phyloP scores from a whole-genome alignment of 2,329 filamentous ascomycete genomes.

The Verticillium dahliae region DNA sequence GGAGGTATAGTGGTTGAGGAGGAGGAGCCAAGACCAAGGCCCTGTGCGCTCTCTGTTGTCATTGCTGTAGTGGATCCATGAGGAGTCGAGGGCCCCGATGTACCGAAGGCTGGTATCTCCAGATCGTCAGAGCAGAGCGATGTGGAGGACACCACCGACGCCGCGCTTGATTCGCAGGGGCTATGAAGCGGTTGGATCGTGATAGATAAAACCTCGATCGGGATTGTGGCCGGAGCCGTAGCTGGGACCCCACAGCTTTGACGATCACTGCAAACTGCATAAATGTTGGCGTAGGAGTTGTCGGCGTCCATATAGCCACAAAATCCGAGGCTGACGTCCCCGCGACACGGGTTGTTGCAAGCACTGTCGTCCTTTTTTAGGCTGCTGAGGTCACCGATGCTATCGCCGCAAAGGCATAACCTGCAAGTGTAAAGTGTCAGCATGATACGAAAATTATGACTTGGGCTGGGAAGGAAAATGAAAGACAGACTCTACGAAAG shows the following conservation, averaged over 20 bases:
- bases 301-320: constrained; percentile 1
- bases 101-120: background rate
- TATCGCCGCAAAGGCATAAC: constrained; percentile 8
- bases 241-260: background rate
- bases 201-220: background rate
- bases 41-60: background rate
- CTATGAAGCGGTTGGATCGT: no score
- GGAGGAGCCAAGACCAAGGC: background rate
- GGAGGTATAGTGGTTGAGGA: background rate
- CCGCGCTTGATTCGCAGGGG: background rate
- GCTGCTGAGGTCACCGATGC: background rate
- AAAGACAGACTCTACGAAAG: constrained; percentile 5
- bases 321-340: no score
- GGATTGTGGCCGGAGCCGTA: background rate
- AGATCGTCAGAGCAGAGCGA: background rate
- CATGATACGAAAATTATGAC: background rate
- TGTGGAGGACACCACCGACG: background rate
- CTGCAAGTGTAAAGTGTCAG: background rate
- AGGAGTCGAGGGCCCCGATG: background rate
- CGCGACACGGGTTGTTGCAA: constrained; percentile 1
- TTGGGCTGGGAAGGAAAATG: background rate
- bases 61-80: no score
- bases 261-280: background rate
- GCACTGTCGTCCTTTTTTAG: constrained; percentile 3
- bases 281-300: constrained; percentile 2